A percentile compares a stretch with the other conserved stretches of the same genome.
Evolutionary conservation across 805 yeast genomes (phyloP).

Genomic region (Wickerhamomyces hampshirensis): DNA sequence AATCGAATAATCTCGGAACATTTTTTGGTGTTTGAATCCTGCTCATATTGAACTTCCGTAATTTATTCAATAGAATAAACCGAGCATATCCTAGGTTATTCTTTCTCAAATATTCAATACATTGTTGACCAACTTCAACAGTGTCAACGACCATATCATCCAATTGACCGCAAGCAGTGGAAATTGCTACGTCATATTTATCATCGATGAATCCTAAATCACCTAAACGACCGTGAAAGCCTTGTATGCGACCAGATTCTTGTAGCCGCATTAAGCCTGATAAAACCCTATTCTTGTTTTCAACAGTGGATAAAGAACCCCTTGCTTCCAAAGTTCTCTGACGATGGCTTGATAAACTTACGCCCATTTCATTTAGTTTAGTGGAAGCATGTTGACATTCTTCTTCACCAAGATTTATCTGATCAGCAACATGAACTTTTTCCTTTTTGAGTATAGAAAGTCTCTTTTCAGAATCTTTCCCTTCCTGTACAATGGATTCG

Average conservation of each 20-base stretch:
- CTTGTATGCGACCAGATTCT: constrained; percentile 75
- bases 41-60: constrained; percentile 55
- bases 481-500: constrained; percentile 40
- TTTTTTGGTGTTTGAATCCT: constrained; percentile 67
- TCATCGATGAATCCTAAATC: constrained; percentile 89
- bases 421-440: constrained; percentile 43
- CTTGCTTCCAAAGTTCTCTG: constrained; percentile 66
- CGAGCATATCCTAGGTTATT: constrained; percentile 85
- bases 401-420: constrained; percentile 51
- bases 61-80: constrained; percentile 73
- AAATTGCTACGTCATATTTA: constrained; percentile 85
- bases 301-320: constrained; percentile 47
- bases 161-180: constrained; percentile 89
- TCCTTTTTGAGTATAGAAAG: constrained; percentile 43
- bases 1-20: constrained; percentile 80
- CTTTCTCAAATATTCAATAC: constrained; percentile 78
- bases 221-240: constrained; percentile 88
- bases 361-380: constrained; percentile 50
- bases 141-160: constrained; percentile 92
- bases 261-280: constrained; percentile 63
- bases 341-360: constrained; percentile 47
- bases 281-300: constrained; percentile 71
- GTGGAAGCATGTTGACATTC: constrained; percentile 48
- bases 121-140: constrained; percentile 63
- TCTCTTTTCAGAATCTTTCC: constrained; percentile 44